Evolutionary conservation across 768 basidiomycete species (phyloP).

Genomic region (Agaricus blazei): DNA sequence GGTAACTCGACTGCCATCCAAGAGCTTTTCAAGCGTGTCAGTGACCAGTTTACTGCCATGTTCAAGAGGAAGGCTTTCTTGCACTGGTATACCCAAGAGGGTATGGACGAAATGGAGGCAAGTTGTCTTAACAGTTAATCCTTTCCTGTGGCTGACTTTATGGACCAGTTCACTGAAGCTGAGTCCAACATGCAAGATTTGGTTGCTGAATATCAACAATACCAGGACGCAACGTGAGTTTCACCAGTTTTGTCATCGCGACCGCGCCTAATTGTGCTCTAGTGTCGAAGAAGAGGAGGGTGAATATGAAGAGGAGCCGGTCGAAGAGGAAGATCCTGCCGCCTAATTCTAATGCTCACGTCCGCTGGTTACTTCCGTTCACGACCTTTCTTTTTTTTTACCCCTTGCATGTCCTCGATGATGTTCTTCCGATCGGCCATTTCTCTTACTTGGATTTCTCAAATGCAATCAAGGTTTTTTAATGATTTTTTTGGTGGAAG

Average conservation of each 20-base stretch:
- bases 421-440: conserved; percentile 18
- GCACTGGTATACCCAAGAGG: conserved; percentile 99
- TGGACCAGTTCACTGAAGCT: conserved; percentile 83
- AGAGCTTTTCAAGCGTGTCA: conserved; percentile 98
- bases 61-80: conserved; percentile 98
- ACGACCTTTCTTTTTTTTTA: conserved; percentile 26
- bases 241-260: not conserved
- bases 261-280: conserved; percentile 9
- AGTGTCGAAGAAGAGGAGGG: conserved; percentile 87
- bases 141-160: not conserved
- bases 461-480: conserved; percentile 21
- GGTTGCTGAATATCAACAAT: conserved; percentile 96
- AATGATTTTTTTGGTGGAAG: conserved; percentile 11
- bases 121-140: conserved; percentile 11
- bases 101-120: conserved; percentile 98
- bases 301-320: conserved; percentile 81
- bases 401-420: conserved; percentile 32
- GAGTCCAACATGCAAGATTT: conserved; percentile 99
- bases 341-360: conserved; percentile 6
- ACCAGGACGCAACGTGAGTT: conserved; percentile 89
- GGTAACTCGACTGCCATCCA: conserved; percentile 98
- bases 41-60: conserved; percentile 98
- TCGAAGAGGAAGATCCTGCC: conserved; percentile 35
- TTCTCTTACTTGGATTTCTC: conserved; percentile 25
- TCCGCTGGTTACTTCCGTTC: conserved; percentile 13